Base-by-base conservation (phyloP, 768 basidiomycete genomes). In the Inosperma sp. region DNA sequence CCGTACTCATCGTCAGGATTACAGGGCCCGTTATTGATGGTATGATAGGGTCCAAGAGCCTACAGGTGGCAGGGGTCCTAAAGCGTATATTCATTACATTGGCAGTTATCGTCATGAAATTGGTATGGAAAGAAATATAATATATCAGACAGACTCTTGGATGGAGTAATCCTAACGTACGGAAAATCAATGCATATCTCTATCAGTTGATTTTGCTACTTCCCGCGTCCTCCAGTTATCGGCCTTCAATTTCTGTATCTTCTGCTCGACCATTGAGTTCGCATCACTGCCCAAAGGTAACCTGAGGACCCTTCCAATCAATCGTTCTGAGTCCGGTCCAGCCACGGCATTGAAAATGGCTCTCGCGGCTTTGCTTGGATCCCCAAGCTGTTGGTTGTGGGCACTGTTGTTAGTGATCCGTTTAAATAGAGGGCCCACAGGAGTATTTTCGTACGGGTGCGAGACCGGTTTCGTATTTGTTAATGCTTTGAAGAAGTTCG, bases 291-390 rank as follows among this genome's bases (percentile, higher is more conserved):
- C 44, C 31, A 46, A 34, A 9, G 44, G 44, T 6, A 46, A 29
- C 21, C 42, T 29, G 42, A 46, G 29, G 3, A 45, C 44, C 13
- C 34, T 45, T 22, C 44, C 44, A 22, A 45, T 45, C 44, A 8
- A 16, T 12, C 30, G 21, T 22, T 30, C 34, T 13, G 14, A 5
- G 7, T n/a, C n/a, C n/a, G 14, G 29, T 33, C 44, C 44, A 16
- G 29, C 44, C 10, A 45, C 44, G 13, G 30, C 27, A 2, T 45
- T 10, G 44, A 45, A 45, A 45, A 45, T 45, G 30, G 34, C 30
- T 23, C 25, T 33, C 7, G 44, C 44, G 25, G 44, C 44, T 33
- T 46, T 46, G 21, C 21, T n/a, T 14, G 44, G 30, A 17, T 45
- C 44, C 3, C 44, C 44, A n/a, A 17, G 17, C 14, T 43, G 26